Evolutionary conservation across 129 eudicot genomes (phyloP).

Genomic region (Escallonia herrerae): DNA sequence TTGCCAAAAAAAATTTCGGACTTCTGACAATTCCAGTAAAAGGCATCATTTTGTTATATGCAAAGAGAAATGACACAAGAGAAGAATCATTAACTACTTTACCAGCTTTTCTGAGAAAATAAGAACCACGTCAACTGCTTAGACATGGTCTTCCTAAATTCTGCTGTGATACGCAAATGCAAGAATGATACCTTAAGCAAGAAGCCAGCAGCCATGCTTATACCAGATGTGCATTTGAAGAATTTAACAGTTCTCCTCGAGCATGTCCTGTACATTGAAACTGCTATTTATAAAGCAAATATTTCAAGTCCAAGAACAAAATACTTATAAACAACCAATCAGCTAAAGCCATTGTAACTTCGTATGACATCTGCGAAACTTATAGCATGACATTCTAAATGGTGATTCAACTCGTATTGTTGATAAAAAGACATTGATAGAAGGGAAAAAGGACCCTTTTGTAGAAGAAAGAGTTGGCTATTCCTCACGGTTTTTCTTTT

Average conservation of each 20-base stretch:
- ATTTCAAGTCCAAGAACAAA: constrained; percentile 1
- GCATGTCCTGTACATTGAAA: not conserved
- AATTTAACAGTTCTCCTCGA: not conserved
- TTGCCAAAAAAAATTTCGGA: not conserved
- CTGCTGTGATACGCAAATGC: not conserved
- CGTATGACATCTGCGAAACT: too few species aligned
- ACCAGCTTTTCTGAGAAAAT: not conserved
- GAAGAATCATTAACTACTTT: not conserved
- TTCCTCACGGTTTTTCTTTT: not conserved
- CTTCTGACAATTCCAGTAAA: not conserved
- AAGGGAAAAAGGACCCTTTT: not conserved
- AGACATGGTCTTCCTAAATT: not conserved
- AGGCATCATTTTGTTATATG: not conserved
- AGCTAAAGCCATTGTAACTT: not conserved
- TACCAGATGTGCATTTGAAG: not conserved
- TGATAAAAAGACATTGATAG: not conserved
- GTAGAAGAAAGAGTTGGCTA: not conserved
- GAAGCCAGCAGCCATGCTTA: not conserved
- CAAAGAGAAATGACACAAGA: not conserved
- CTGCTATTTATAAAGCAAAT: not conserved
- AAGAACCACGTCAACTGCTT: not conserved
- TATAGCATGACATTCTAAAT: not conserved
- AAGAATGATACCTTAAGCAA: not conserved
- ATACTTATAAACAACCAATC: not conserved
- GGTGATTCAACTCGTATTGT: not conserved